Conservation (phyloP, 306 rosid genomes). For the Sicyos baderoa region DNA sequence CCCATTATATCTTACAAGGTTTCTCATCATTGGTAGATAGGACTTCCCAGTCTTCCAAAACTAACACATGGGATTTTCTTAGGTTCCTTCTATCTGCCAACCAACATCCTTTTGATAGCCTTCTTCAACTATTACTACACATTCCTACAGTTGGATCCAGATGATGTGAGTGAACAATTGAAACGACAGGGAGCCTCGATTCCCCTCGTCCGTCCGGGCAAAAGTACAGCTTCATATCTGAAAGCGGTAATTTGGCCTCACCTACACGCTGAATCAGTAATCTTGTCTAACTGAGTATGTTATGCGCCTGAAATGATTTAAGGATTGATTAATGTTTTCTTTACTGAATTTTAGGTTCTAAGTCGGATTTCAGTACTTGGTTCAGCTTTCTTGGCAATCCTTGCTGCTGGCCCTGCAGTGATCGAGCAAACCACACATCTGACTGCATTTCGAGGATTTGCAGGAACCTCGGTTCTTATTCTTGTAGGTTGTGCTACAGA, state of each 20-base stretch:
- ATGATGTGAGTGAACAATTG: constrained; percentile 89
- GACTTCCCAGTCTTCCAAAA: constrained; percentile 9
- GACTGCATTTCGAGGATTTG: constrained; percentile 90
- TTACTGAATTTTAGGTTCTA: constrained; percentile 50
- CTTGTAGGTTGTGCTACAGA: constrained; percentile 95
- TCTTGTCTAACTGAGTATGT: not conserved
- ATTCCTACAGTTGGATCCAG: constrained; percentile 90
- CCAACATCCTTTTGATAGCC: constrained; percentile 78
- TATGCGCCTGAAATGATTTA: not conserved
- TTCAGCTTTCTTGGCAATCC: constrained; percentile 76
- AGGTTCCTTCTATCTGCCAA: constrained; percentile 87
- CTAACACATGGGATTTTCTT: constrained; percentile 27
- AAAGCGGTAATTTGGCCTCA: constrained; percentile 51
- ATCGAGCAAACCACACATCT: constrained; percentile 81
- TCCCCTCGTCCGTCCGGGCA: constrained; percentile 91
- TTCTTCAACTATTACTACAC: constrained; percentile 99
- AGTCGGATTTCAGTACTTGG: constrained; percentile 94
- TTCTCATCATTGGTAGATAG: not conserved
- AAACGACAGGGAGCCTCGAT: constrained; percentile 96
- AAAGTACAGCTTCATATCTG: constrained; percentile 70
- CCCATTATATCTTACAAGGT: not conserved
- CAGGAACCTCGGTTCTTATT: constrained; percentile 94
- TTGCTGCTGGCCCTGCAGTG: constrained; percentile 86
- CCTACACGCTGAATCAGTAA: not conserved
- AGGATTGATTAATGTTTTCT: constrained; percentile 14